These are phyloP conservation scores for Aureobasidium sp. DNA, from an alignment of 2,329 filamentous ascomycete species.

Conservation along the genomic window DNA sequence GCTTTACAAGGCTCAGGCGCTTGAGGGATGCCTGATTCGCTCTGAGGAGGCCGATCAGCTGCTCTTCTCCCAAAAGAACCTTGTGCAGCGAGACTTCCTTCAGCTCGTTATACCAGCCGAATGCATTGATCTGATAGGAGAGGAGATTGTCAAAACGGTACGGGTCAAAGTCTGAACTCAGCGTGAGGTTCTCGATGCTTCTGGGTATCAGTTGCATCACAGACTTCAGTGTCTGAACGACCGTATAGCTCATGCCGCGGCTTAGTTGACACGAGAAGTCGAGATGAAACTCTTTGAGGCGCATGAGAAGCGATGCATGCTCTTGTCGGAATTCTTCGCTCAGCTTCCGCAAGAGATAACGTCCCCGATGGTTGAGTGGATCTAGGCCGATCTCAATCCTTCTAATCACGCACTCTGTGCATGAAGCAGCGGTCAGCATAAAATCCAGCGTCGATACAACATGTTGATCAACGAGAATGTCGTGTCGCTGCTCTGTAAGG, in stretches of 20 bases:
- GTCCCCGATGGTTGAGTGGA: too few relatives aligned
- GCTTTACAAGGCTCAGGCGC: neutral
- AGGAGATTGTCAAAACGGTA: too few relatives aligned
- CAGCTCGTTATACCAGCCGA: neutral
- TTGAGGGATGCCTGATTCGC: neutral
- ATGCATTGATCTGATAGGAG: neutral
- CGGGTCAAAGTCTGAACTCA: neutral
- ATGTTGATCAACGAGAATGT: too few relatives aligned
- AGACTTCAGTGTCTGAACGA: neutral
- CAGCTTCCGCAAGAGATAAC: too few relatives aligned
- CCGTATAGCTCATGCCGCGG: rapidly evolving
- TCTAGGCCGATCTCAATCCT: neutral
- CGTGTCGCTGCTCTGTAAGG: too few relatives aligned
- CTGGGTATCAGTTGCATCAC: neutral
- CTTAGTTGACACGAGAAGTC: neutral
- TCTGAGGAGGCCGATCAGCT: neutral
- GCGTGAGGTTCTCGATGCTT: neutral
- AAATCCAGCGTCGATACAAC: neutral
- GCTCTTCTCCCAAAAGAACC: neutral
- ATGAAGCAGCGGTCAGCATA: neutral
- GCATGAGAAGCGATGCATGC: too few relatives aligned
- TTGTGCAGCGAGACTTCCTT: neutral
- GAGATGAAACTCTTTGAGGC: too few relatives aligned
- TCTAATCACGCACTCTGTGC: neutral
- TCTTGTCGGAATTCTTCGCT: too few relatives aligned